These are phyloP conservation scores for Hypoxylon trugodes DNA, from an alignment of 495 filamentous ascomycete species.

Conservation along the genomic window DNA sequence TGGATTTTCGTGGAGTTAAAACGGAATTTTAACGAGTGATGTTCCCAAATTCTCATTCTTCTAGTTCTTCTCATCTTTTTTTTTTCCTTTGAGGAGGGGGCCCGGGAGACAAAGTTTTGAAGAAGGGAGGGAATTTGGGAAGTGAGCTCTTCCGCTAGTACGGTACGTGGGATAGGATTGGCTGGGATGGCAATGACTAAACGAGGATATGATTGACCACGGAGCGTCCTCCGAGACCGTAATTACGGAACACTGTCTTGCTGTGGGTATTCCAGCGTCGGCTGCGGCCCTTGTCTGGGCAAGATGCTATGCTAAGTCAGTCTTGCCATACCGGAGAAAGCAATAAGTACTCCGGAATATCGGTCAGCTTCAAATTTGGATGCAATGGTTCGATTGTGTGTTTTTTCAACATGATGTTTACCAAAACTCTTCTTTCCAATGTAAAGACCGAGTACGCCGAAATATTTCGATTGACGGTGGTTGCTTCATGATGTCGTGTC, in stretches of 20 bases:
- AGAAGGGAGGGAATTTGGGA: not conserved
- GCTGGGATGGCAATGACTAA: slow-evolving; percentile 8
- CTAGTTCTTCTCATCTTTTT: not conserved
- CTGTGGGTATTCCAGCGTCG: not conserved
- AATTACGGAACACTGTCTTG: not conserved
- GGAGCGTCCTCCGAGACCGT: not conserved
- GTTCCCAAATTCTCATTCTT: not conserved
- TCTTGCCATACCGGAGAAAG: not conserved
- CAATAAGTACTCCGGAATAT: not conserved
- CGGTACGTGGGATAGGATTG: not conserved
- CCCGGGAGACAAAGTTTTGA: not conserved
- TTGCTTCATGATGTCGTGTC: too few species aligned
- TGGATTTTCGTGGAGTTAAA: not conserved
- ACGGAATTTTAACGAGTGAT: not conserved
- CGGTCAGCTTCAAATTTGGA: too few species aligned
- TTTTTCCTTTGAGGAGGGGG: not conserved
- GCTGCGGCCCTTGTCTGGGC: not conserved
- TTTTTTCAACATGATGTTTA: too few species aligned
- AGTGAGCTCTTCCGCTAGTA: not conserved
- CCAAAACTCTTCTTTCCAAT: too few species aligned
- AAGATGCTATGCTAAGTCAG: not conserved
- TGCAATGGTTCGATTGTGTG: too few species aligned
- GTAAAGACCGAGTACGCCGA: too few species aligned
- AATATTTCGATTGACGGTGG: too few species aligned
- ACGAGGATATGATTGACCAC: slow-evolving; percentile 8